Evolutionary conservation across 108 stramenopile species (phyloP).

Genomic region (Pseudonitzschia multiseries): DNA sequence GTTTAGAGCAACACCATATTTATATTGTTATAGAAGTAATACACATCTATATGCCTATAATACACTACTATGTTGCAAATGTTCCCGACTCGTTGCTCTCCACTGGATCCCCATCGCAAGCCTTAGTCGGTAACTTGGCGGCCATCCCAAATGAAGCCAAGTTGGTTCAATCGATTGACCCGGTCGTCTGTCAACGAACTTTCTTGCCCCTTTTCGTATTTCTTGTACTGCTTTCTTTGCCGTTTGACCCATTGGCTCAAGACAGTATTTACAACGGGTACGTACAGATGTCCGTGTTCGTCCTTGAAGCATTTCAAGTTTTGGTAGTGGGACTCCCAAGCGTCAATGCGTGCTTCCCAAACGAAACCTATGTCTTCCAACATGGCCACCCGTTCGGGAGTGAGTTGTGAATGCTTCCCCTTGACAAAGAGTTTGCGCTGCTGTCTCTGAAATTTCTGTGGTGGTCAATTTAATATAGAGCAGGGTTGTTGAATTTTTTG

Average conservation of each 20-base stretch:
- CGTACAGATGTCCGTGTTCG: slow-evolving; percentile 38
- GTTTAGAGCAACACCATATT: too few species aligned
- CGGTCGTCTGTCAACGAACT: slow-evolving; percentile 46
- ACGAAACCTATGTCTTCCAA: slow-evolving; percentile 56
- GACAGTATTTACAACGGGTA: slow-evolving; percentile 33
- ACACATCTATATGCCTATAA: too few species aligned
- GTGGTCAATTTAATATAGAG: slow-evolving; percentile 15
- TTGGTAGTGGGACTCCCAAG: slow-evolving; percentile 17
- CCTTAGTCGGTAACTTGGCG: slow-evolving; percentile 3
- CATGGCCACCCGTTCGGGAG: slow-evolving; percentile 35
- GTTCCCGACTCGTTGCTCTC: neutral
- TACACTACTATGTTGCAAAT: too few species aligned
- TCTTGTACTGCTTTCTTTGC: slow-evolving; percentile 52
- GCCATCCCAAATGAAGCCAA: slow-evolving; percentile 57
- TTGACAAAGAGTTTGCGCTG: slow-evolving; percentile 53
- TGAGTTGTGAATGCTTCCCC: slow-evolving; percentile 45
- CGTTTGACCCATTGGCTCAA: slow-evolving; percentile 47
- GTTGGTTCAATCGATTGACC: slow-evolving; percentile 33
- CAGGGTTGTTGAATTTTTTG: neutral
- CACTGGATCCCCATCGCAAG: neutral
- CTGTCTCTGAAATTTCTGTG: slow-evolving; percentile 36
- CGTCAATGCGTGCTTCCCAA: slow-evolving; percentile 44
- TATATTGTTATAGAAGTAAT: too few species aligned
- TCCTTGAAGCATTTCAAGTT: slow-evolving; percentile 30
- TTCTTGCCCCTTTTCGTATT: slow-evolving; percentile 21